Conservation (phyloP, 148 eudicot species). For the Pharnaceum exiguum region DNA sequence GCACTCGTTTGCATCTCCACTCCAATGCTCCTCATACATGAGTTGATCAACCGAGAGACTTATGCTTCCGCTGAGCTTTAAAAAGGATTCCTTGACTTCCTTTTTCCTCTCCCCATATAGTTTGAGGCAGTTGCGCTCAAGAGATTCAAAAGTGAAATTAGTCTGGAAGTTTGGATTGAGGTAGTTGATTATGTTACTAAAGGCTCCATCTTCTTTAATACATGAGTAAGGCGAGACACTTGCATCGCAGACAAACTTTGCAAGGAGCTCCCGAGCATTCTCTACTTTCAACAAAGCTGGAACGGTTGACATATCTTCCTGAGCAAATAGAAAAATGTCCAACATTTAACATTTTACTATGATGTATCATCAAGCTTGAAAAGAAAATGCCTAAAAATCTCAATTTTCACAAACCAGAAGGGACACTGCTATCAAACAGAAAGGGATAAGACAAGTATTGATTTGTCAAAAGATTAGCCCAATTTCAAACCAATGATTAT, state of each 20-base stretch:
- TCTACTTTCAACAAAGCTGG: neutral
- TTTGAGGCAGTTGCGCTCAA: conserved; percentile 5
- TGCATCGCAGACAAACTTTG: conserved; percentile 2
- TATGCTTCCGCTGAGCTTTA: neutral
- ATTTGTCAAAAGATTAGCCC: too few species aligned
- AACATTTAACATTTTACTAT: neutral
- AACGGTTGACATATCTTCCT: neutral
- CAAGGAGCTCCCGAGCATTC: neutral
- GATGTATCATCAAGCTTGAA: too few species aligned
- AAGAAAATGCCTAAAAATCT: too few species aligned
- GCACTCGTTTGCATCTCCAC: too few species aligned
- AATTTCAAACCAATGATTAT: too few species aligned
- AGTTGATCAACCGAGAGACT: conserved; percentile 17
- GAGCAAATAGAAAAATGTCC: neutral
- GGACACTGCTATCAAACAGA: too few species aligned
- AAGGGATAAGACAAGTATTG: too few species aligned
- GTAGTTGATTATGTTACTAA: neutral
- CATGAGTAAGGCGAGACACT: neutral
- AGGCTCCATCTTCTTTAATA: neutral
- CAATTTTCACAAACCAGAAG: too few species aligned
- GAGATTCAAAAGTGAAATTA: neutral
- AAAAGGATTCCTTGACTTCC: conserved; percentile 5
- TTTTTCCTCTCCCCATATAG: conserved; percentile 1
- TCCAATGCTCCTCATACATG: neutral
- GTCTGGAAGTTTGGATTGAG: neutral